Evolutionary conservation across 1,284 basidiomycete genomes (phyloP), one percentile per base, ranked within the genome.

Genomic region (Apiotrichum veenhuisii): DNA sequence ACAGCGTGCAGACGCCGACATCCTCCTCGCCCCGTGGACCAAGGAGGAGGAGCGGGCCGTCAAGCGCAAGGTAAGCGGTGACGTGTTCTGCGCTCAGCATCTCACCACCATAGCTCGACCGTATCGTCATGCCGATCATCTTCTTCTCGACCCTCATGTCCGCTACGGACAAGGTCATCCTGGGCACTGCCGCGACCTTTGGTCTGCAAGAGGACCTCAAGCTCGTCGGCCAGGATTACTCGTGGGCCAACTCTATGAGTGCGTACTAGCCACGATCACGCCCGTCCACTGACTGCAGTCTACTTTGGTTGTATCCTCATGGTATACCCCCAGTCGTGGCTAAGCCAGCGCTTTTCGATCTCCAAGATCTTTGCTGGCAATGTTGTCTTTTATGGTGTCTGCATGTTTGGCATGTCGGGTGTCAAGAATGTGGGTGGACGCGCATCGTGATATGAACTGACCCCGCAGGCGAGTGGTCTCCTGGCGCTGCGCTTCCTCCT

Each of bases 221-320:
- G 25, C 50, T 68, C 2, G 59, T 64, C 18, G 66, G 64, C 3
- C 61, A 65, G 49, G 59, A 68, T 25, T 68, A 66, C 53, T 62
- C 61, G 8, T 68, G 66, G 59, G 55, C 57, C 9, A 57, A 48
- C 52, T 59, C 61, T 12, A 59, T 63, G 47, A 64, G 65, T 64
- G n/a, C 20, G 18, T n/a, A 18, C 2, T n/a, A 8, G 17, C 4
- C 17, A n/a, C 18, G 8, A 18, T 38, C 37, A 2, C 37, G 17
- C 12, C 30, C 30, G 7, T 30, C n/a, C 34, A 17, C 33, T 37
- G n/a, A 30, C 37, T 14, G n/a, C 26, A 62, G 62, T 66, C 49
- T 66, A 62, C 52, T 66, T 64, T 48, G 64, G 64, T 7, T 47
- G 59, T 5, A 63, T 63, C 45, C 43, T 57, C 17, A 63, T 58